Evolutionary conservation across 192 early-diverging fungal species (phyloP).

Genomic region (Gaertneriomyces sp.): DNA sequence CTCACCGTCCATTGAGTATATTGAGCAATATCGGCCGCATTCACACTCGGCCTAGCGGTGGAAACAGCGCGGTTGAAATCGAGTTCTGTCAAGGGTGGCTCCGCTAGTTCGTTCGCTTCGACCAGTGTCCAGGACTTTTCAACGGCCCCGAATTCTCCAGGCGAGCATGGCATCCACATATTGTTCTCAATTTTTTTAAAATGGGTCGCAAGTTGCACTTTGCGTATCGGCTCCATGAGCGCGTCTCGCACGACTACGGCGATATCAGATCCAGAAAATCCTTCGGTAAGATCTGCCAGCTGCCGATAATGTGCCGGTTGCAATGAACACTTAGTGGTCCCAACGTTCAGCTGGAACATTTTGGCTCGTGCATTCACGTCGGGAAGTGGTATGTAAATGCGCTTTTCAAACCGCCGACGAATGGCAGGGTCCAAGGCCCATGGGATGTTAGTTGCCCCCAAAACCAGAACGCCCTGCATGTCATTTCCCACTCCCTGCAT

Average conservation of each 20-base stretch:
- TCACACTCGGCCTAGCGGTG: slow-evolving; percentile 77
- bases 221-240: slow-evolving; percentile 94
- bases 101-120: slow-evolving; percentile 78
- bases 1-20: slow-evolving; percentile 85
- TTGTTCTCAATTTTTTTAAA: slow-evolving; percentile 71
- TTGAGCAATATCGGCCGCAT: slow-evolving; percentile 70
- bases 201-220: slow-evolving; percentile 91
- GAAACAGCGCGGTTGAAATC: slow-evolving; percentile 86
- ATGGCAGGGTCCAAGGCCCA: slow-evolving; percentile 95
- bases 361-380: slow-evolving; percentile 78
- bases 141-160: slow-evolving; percentile 79
- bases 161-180: slow-evolving; percentile 91
- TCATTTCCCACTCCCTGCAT: slow-evolving; percentile 99
- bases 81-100: slow-evolving; percentile 77
- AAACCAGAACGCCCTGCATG: slow-evolving; percentile 88
- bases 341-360: slow-evolving; percentile 93
- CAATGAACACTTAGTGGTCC: slow-evolving; percentile 83
- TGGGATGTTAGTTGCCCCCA: slow-evolving; percentile 96
- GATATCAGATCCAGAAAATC: slow-evolving; percentile 96
- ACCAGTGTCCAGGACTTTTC: slow-evolving; percentile 90
- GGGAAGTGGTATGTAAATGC: slow-evolving; percentile 97
- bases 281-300: slow-evolving; percentile 80
- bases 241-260: slow-evolving; percentile 92
- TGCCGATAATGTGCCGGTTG: slow-evolving; percentile 65
- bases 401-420: slow-evolving; percentile 92